These are phyloP conservation scores for Salisapilia sapeloensis DNA, from an alignment of 352 stramenopile genomes.

Conservation along the genomic window DNA sequence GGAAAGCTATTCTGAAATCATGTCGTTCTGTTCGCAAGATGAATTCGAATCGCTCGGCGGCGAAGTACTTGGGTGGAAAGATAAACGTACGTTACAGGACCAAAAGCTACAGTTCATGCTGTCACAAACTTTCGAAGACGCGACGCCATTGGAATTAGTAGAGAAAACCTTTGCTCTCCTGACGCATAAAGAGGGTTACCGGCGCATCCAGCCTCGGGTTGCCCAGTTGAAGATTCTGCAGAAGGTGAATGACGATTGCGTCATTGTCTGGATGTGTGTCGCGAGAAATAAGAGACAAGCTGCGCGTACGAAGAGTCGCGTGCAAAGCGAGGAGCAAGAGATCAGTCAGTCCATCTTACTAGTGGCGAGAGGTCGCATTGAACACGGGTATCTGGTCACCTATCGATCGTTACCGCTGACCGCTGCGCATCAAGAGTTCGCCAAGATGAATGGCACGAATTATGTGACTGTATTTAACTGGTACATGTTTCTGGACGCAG, in stretches of 20 bases:
- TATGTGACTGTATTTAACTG: conserved; percentile 53
- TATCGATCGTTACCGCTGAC: conserved; percentile 47
- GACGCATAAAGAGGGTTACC: conserved; percentile 27
- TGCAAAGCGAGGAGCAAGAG: conserved; percentile 12
- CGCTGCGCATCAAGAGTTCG: conserved; percentile 17
- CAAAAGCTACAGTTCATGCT: conserved; percentile 39
- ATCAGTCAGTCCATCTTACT: conserved; percentile 34
- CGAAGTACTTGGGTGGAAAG: conserved; percentile 33
- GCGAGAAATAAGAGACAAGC: no score
- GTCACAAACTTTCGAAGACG: conserved; percentile 27
- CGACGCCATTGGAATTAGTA: conserved; percentile 26
- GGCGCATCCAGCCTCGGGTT: conserved; percentile 40
- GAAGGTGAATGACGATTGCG: conserved; percentile 35
- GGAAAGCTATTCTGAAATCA: conserved; percentile 43
- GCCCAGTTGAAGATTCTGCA: conserved; percentile 30
- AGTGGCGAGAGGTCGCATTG: conserved; percentile 37
- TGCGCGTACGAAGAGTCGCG: no score
- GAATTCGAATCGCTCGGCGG: conserved; percentile 22
- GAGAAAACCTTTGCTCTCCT: conserved; percentile 55
- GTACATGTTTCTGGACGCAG: conserved; percentile 52
- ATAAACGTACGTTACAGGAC: conserved; percentile 17
- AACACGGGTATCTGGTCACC: conserved; percentile 42
- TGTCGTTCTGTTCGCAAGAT: conserved; percentile 21
- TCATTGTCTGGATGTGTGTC: conserved; percentile 32
- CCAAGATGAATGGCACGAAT: conserved; percentile 13